Evolutionary conservation across 306 rosid genomes (phyloP), one percentile per base, ranked within the genome.

Genomic region (Abrus precatorius): DNA sequence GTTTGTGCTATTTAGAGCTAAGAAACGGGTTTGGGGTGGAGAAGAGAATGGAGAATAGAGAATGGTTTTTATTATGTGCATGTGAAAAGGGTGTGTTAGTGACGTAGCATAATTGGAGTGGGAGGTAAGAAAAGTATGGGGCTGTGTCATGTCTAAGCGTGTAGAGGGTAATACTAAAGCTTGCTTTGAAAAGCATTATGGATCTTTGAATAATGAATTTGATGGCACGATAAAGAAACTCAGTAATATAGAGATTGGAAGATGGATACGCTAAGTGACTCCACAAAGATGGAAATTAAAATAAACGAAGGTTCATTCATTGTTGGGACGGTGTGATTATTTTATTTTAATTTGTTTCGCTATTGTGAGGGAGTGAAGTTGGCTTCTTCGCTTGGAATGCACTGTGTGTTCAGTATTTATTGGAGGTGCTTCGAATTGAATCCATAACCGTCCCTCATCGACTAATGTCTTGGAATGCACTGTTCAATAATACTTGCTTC

Each of bases 121-220:
- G 83, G 84, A 86, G 92, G 69, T 64, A 91, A 87, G 94, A 82
- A 85, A 84, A 53, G 82, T 56, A 56, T 79, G 81, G 74, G 69
- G 9, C 44, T 61, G 6, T 56, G 47, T 62, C 77, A 45, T 78
- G 72, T 74, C 53, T 50, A 71, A 11, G 78, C 61, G 49, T 69
- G 32, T 34, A 80, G 64, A 60, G 73, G 49, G 69, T 83, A 71
- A 77, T 40, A 49, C 63, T 30, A 43, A 43, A 59, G 47, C 13
- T 28, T 64, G 77, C 77, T 75, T 75, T 75, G 55, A n/a, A 13
- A 84, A 83, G 75, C 54, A 80, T 57, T 7, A 69, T 50, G n/a
- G 83, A 53, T 29, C 43, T 29, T 14, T 41, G 3, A 41, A 69
- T 54, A 13, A 41, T 76, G 30, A 8, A 36, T 53, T 59, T 55